Base-by-base conservation (phyloP, 2,329 filamentous ascomycete species). In the Sphaceloma murrayae region DNA sequence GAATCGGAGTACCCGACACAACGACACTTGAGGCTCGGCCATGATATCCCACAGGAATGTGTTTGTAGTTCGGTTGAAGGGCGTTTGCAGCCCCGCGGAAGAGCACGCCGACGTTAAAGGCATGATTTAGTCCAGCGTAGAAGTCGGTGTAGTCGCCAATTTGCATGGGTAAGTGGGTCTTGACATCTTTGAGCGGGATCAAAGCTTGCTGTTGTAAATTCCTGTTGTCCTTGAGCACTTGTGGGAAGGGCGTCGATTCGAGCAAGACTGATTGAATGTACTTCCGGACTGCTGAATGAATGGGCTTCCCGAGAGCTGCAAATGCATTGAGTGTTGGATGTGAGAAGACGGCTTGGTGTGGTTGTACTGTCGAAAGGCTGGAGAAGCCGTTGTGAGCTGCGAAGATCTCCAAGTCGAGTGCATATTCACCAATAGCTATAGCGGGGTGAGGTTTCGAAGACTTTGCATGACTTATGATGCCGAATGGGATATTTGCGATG, bases 101-200 rank as follows among this genome's bases (percentile, higher is more conserved):
- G 49, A 89, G 70, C 8, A 73, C 69, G 3, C 82, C 83, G 11
- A 81, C 73, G 47, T 80, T 81, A 64, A 77, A 80, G 13, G 85
- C 85, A 63, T 91, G 85, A 58, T 88, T 81, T 51, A 80, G 66
- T 10, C 85, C 85, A 7, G 81, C 84, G 57, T 85, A 91, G 66
- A 91, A 91, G 62, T 91, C 85, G 1, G 84, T 85, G 60, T 89
- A 91, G 60, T 89, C 84, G 18, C 82, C 81, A 53, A 89, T 85
- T 45, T 72, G 69, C 75, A 91, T 78, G 2, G 85, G 85, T 5
- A 89, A 57, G 55, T 88, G 81, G 57, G 73, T 78, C 50, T 69
- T 74, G 38, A 80, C 74, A 14, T 76, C 65, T 3, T 68, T 66
- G 36, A 78, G 70, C 0, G 72, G 73, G 3, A 86, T 49, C 9